Conservation (phyloP, 208 protist genomes). For the Leishmania mexicana region DNA sequence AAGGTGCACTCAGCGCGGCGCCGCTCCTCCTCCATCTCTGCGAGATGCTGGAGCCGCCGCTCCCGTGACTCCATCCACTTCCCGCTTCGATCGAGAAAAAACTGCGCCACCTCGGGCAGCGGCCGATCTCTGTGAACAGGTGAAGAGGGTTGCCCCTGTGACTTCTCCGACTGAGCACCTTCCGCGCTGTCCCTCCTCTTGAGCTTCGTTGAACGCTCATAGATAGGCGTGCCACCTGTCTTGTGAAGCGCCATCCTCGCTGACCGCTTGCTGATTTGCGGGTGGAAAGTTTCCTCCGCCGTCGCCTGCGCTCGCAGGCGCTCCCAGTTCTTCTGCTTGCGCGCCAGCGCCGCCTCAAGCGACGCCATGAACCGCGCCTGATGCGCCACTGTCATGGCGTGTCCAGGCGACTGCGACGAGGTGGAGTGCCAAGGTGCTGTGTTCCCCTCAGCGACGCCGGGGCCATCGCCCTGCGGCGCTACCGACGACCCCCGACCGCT, state of each 20-base stretch:
- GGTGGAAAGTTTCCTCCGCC: conserved; percentile 41
- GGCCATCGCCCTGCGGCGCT: neutral
- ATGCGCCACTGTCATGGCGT: neutral
- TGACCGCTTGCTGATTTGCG: conserved; percentile 33
- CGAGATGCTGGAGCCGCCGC: conserved; percentile 22
- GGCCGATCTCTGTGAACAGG: neutral
- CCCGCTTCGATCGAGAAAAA: conserved; percentile 44
- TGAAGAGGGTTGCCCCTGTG: neutral
- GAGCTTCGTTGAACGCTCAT: conserved; percentile 30
- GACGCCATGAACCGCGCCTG: conserved; percentile 33
- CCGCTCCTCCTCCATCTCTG: conserved; percentile 25
- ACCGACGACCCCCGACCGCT: neutral
- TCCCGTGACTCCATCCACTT: conserved; percentile 44
- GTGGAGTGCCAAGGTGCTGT: neutral
- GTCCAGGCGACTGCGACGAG: neutral
- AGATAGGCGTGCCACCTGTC: conserved; percentile 39
- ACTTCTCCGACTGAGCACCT: neutral
- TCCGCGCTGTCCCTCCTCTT: neutral
- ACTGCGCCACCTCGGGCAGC: conserved; percentile 19
- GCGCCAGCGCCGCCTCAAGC: conserved; percentile 28
- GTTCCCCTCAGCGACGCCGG: neutral
- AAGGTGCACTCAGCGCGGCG: conserved; percentile 32
- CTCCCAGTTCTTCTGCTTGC: conserved; percentile 28
- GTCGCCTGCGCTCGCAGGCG: conserved; percentile 24
- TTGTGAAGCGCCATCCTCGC: conserved; percentile 35